A percentile compares a stretch with the other conserved stretches of the same genome.
Conservation (phyloP, 2,329 filamentous ascomycete genomes). For the Grosmannia clavigera region DNA sequence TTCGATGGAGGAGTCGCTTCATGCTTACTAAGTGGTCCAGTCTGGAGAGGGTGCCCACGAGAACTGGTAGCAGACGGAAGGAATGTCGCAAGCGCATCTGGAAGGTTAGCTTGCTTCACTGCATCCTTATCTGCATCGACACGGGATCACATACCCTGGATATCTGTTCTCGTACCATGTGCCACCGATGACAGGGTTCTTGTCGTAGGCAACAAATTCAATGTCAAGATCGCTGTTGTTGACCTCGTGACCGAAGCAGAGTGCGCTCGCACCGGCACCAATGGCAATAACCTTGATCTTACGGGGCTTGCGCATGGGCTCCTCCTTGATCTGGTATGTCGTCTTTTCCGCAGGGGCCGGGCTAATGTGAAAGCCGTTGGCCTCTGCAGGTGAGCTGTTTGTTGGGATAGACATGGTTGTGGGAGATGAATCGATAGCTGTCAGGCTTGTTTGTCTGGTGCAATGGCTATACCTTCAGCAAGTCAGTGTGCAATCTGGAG, state of each 20-base stretch:
- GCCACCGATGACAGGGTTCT: constrained; percentile 31
- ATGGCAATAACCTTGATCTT: constrained; percentile 7
- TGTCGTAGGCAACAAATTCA: constrained; percentile 28
- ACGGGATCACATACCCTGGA: constrained; percentile 8
- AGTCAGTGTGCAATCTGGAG: background rate
- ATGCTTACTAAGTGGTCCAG: constrained; percentile 31
- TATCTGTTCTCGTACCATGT: constrained; percentile 38
- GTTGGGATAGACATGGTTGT: background rate
- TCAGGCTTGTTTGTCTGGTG: background rate
- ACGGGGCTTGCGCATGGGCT: constrained; percentile 3
- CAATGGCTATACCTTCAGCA: background rate
- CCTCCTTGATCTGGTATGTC: constrained; percentile 1
- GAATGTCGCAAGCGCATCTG: constrained; percentile 14
- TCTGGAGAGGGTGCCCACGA: constrained; percentile 38
- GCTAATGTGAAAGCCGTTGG: constrained; percentile 5
- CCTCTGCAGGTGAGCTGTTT: background rate
- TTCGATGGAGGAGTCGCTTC: background rate
- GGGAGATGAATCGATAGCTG: background rate
- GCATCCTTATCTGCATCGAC: too few relatives aligned
- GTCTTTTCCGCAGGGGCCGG: background rate
- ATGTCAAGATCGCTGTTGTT: constrained; percentile 9
- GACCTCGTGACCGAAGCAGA: constrained; percentile 3
- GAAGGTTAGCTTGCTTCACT: too few relatives aligned
- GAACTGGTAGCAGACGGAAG: constrained; percentile 11
- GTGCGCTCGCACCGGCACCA: constrained; percentile 3